Conservation (phyloP, 106 monocot genomes). For the Apostasia shenzhenica region DNA sequence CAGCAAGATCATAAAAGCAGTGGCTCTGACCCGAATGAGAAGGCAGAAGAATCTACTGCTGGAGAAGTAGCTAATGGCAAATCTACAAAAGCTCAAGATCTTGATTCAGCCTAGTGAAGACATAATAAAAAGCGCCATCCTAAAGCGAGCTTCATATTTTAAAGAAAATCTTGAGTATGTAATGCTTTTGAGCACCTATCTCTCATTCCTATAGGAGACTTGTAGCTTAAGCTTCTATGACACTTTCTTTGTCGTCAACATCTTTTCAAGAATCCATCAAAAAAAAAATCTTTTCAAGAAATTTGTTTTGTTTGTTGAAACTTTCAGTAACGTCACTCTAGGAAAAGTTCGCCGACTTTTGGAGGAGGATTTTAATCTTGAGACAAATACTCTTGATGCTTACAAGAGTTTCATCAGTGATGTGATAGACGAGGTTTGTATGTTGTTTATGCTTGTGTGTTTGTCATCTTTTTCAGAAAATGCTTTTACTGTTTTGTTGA, state of each 20-base stretch:
- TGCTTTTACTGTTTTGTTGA: no score
- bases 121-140: conserved; percentile 56
- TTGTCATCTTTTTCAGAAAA: no score
- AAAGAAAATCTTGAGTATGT: conserved; percentile 66
- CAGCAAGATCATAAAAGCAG: conserved; percentile 17
- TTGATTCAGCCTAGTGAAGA: conserved; percentile 47
- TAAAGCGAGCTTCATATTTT: conserved; percentile 57
- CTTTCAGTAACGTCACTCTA: conserved; percentile 63
- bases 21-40: conserved; percentile 15
- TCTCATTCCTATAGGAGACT: neutral
- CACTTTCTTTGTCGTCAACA: neutral
- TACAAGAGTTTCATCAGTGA: conserved; percentile 66
- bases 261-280: neutral
- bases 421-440: conserved; percentile 53
- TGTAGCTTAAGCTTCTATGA: neutral
- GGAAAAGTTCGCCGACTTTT: conserved; percentile 65
- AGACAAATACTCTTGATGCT: conserved; percentile 61
- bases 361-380: conserved; percentile 80
- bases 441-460: neutral
- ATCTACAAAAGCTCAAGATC: conserved; percentile 10
- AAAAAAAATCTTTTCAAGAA: neutral
- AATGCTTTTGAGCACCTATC: neutral
- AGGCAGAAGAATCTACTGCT: conserved; percentile 16
- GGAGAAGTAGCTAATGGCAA: conserved; percentile 16
- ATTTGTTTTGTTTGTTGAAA: conserved; percentile 10